A percentile compares a stretch with the other conserved stretches of the same genome.
phyloP scores from a whole-genome alignment of 2,329 filamentous ascomycete genomes.

The Aspergillus thermomutatus region DNA sequence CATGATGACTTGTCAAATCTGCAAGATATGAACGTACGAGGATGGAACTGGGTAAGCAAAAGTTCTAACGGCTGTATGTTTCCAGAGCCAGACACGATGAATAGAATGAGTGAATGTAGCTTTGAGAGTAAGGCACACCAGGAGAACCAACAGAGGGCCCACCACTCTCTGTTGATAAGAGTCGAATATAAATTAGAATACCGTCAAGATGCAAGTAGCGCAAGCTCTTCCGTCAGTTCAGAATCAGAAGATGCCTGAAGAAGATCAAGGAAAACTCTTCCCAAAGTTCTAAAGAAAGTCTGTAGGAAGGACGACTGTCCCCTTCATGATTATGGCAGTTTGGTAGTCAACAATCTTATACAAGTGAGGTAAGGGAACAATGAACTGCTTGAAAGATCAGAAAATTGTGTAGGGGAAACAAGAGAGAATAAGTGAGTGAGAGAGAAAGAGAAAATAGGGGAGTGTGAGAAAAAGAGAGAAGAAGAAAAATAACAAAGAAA shows the following conservation, averaged over 20 bases:
- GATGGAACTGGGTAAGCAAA: background rate
- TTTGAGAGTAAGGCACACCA: background rate
- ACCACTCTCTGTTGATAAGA: background rate
- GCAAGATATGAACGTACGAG: background rate
- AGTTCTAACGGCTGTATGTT: background rate
- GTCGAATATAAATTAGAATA: background rate
- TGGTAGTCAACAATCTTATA: background rate
- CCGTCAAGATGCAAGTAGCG: background rate
- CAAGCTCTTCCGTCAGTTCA: background rate
- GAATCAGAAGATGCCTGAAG: background rate
- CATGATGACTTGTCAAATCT: slow-evolving; percentile 5
- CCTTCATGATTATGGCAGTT: background rate
- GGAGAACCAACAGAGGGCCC: background rate
- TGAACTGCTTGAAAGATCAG: background rate
- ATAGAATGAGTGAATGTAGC: background rate
- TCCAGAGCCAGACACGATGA: background rate
- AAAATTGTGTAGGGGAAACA: background rate
- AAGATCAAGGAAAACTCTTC: background rate
- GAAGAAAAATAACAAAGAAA: background rate
- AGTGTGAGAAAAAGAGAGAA: background rate
- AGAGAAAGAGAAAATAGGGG: background rate
- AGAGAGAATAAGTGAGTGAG: background rate
- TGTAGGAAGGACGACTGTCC: background rate
- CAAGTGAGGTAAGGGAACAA: background rate
- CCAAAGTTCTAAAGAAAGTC: background rate